Evolutionary conservation across 1,284 basidiomycete species (phyloP), one percentile per base, ranked within the genome.

Genomic region (Ustilago loliicola): DNA sequence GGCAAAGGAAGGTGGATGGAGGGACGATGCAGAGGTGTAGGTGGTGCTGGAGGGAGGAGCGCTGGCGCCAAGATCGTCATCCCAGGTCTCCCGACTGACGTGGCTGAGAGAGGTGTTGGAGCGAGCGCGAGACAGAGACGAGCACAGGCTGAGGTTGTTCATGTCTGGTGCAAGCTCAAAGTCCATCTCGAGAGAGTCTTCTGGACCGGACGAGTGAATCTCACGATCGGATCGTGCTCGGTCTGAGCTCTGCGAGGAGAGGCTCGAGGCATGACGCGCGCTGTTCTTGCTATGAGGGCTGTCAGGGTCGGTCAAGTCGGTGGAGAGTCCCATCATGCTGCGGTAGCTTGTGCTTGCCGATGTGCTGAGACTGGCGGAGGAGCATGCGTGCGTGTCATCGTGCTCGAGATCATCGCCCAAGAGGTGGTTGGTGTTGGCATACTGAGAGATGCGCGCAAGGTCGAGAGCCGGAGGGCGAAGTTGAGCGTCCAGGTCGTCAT

Each of bases 281-380:
- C 62, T 45, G 36, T 52, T 30, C 45, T 73, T 75, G 66, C 61
- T 73, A 48, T 72, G 58, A 0, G 78, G 68, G 40, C 65, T 73
- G 23, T 80, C 78, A 9, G 73, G 74, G 52, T 80, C 78, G 36
- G 78, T 80, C 40, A 80, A 63, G 51, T 80, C 78, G 42, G 78
- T 80, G 38, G 78, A 80, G 23, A 78, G 64, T 15, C 71, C 76
- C 63, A 74, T 66, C 57, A 61, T 70, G 62, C 76, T 78, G 25
- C 60, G 72, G 29, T 66, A 70, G 67, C 76, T 78, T n/a, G 76
- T 78, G 65, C 76, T 78, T 25, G 71, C 67, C 4, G 67, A 70
- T 13, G 76, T 66, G 63, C 76, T 78, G 45, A 68, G 54, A 60
- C 70, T 77, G 52, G 69, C 70, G 21, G 56, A 57, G 34, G 67